Evolutionary conservation across 768 basidiomycete species (phyloP), one percentile per base, ranked within the genome.

Genomic region (Lactarius sp.): DNA sequence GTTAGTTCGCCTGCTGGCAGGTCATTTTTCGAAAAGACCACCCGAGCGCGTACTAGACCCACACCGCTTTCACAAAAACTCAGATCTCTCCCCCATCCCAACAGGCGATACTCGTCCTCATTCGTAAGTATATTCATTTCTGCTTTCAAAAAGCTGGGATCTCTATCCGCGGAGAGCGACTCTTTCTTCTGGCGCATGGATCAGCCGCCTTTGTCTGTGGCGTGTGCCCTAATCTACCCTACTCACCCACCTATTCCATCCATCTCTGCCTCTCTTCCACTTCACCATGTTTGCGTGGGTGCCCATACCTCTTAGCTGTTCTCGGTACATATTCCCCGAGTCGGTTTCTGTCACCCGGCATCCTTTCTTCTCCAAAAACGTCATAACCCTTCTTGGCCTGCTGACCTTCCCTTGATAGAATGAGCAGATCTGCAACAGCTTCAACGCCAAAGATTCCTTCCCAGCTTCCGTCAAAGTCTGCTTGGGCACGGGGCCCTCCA

Each of bases 401-500:
- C 62, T 64, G n/a, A 64, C 59, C 27, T 10, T 34, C 54, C 46
- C 51, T 37, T 46, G 37, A 9, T 68, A 92, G 90, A 92, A 95
- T 95, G 93, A 95, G 90, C 90, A 94, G 88, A 87, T 84, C 84
- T 78, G 85, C 89, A 70, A 83, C 87, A 76, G 80, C 84, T 76
- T 79, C 88, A 76, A 79, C 78, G 79, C 75, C 83, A 78, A 87
- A 87, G 84, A 86, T 78, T 80, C 82, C 82, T 77, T 75, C 84
- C 78, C 84, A 80, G 83, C 85, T 87, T 78, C 78, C 87, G 75
- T 75, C 81, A 80, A 84, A 85, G 81, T 92, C 92, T 77, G 92
- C 91, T 81, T 96, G 93, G 93, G 79, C 89, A 78, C 88, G 78
- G 82, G 92, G 92, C 75, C 92, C 92, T 56, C 92, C 93, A 60